Evolutionary conservation across 805 yeast genomes (phyloP).

Genomic region (Schwanniomyces yamadae): DNA sequence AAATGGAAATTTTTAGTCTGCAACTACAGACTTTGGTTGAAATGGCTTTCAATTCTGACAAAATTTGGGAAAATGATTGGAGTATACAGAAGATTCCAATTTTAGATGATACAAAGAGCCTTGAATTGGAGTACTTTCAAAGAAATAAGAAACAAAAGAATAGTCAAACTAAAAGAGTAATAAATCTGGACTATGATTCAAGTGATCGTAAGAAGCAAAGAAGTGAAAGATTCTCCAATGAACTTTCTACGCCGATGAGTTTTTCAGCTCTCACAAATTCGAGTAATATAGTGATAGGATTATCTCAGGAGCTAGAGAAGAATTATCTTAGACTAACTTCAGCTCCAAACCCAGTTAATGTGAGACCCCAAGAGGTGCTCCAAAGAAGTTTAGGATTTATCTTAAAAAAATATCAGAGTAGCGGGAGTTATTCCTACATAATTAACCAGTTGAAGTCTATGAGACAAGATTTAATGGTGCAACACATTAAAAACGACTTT

Average conservation of each 20-base stretch:
- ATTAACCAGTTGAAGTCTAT: conserved; percentile 90
- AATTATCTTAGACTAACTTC: conserved; percentile 82
- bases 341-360: conserved; percentile 82
- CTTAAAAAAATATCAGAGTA: conserved; percentile 47
- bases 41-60: conserved; percentile 43
- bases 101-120: conserved; percentile 19
- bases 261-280: conserved; percentile 4
- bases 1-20: conserved; percentile 41
- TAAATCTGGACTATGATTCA: conserved; percentile 20
- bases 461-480: conserved; percentile 92
- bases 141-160: background rate
- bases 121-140: conserved; percentile 12
- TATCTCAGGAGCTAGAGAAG: conserved; percentile 67
- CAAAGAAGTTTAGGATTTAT: conserved; percentile 56
- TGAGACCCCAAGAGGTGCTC: conserved; percentile 69
- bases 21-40: conserved; percentile 52
- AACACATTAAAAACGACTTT: conserved; percentile 75
- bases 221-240: conserved; percentile 47
- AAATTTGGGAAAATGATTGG: conserved; percentile 57
- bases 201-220: conserved; percentile 42
- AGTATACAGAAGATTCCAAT: conserved; percentile 48
- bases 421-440: conserved; percentile 62
- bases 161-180: background rate
- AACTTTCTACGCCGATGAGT: conserved; percentile 7
- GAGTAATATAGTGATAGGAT: conserved; percentile 52